Evolutionary conservation across 495 filamentous ascomycete species (phyloP).

Genomic region (Aspergillus sparsus): DNA sequence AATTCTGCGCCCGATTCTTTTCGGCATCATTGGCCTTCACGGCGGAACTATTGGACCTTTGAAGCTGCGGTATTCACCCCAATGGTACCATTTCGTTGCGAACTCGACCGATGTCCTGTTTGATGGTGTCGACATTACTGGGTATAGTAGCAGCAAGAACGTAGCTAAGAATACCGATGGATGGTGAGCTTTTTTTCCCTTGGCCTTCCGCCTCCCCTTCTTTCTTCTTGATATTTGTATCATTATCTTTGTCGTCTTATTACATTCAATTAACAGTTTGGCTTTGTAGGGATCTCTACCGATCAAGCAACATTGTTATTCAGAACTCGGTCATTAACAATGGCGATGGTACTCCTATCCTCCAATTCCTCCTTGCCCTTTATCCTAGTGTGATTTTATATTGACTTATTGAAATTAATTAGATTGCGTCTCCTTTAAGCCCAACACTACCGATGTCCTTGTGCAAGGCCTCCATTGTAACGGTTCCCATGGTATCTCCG

Average conservation of each 20-base stretch:
- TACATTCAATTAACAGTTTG: background rate
- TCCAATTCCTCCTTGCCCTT: background rate
- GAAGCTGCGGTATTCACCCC: conserved; percentile 62
- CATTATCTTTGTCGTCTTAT: background rate
- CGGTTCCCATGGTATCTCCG: conserved; percentile 72
- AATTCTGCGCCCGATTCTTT: conserved; percentile 60
- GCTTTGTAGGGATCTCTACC: conserved; percentile 58
- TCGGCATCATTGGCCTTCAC: conserved; percentile 63
- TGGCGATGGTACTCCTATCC: conserved; percentile 53
- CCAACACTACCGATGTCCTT: conserved; percentile 72
- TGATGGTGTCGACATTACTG: conserved; percentile 64
- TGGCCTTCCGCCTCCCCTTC: background rate
- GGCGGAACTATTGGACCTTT: conserved; percentile 61
- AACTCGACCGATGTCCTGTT: conserved; percentile 68
- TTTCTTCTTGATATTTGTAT: background rate
- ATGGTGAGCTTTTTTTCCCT: conserved; percentile 42
- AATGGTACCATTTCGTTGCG: conserved; percentile 69
- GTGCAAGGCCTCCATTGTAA: conserved; percentile 71
- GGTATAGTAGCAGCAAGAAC: conserved; percentile 51
- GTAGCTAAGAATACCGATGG: conserved; percentile 69
- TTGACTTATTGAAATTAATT: conserved; percentile 10
- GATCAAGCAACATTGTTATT: conserved; percentile 61
- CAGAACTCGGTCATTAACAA: conserved; percentile 70
- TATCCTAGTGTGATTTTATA: background rate
- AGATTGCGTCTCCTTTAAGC: conserved; percentile 79